Percentiles rank a stretch among this genome's conserved stretches.
Evolutionary conservation across 225 moss, liverwort and hornwort genomes (phyloP).

Genomic region (Polytrichum commune): DNA sequence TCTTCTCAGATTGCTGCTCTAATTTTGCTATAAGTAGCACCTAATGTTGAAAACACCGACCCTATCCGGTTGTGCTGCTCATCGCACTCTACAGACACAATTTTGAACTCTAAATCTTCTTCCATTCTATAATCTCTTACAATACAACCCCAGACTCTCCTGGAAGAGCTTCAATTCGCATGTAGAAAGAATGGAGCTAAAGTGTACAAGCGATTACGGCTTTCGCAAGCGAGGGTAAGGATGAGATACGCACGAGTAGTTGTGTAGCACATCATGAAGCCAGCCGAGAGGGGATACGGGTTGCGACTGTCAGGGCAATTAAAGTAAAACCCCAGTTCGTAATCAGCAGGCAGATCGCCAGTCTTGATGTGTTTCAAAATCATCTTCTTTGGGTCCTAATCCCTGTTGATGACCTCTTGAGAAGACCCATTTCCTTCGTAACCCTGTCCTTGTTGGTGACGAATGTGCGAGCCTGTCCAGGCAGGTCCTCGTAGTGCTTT

Average conservation of each 20-base stretch:
- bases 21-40: too few species aligned
- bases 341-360: background rate
- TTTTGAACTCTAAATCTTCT: too few species aligned
- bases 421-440: background rate
- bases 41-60: too few species aligned
- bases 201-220: too few species aligned
- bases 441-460: conserved; percentile 1
- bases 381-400: background rate
- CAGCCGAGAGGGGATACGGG: background rate
- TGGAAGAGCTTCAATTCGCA: too few species aligned
- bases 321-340: background rate
- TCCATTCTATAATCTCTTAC: too few species aligned
- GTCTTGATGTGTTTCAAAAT: background rate
- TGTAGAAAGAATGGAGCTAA: too few species aligned
- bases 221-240: too few species aligned
- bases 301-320: background rate
- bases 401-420: background rate
- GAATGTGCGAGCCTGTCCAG: conserved; percentile 1
- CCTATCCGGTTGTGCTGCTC: too few species aligned
- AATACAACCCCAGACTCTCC: too few species aligned
- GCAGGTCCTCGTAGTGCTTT: background rate
- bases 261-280: background rate
- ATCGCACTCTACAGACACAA: too few species aligned
- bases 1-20: too few species aligned
- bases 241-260: background rate